Percentiles rank a stretch among this genome's conserved stretches.
Evolutionary conservation across 352 stramenopile genomes (phyloP).

Genomic region (Pythium myriotylum): DNA sequence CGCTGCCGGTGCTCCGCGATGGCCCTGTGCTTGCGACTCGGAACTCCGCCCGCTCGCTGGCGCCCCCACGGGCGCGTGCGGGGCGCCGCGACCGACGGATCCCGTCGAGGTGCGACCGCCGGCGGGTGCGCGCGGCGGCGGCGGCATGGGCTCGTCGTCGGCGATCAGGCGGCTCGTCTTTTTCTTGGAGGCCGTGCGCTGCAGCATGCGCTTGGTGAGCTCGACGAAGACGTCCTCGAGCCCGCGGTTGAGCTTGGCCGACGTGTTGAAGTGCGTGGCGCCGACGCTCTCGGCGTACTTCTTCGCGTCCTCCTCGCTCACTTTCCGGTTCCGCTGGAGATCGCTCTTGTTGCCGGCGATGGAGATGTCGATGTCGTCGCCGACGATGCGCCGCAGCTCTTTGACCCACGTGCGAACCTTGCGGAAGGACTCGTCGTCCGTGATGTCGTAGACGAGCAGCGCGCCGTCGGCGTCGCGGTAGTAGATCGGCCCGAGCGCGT

Average conservation of each 20-base stretch:
- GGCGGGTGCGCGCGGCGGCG: slow-evolving; percentile 7
- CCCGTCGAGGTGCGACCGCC: slow-evolving; percentile 13
- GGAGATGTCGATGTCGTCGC: slow-evolving; percentile 89
- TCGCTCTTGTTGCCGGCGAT: slow-evolving; percentile 95
- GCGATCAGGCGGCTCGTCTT: slow-evolving; percentile 84
- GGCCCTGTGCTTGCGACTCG: slow-evolving; percentile 15
- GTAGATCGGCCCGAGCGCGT: slow-evolving; percentile 88
- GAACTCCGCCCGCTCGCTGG: slow-evolving; percentile 13
- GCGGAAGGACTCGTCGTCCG: slow-evolving; percentile 89
- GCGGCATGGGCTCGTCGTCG: slow-evolving; percentile 65
- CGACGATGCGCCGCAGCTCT: slow-evolving; percentile 91
- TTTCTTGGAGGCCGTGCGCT: slow-evolving; percentile 61
- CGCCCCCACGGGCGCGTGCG: neutral
- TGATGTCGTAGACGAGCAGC: slow-evolving; percentile 93
- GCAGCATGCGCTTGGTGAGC: slow-evolving; percentile 84
- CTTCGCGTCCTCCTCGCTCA: slow-evolving; percentile 82
- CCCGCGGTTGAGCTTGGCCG: slow-evolving; percentile 91
- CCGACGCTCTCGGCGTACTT: slow-evolving; percentile 87
- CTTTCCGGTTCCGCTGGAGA: slow-evolving; percentile 87
- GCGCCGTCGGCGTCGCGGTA: slow-evolving; percentile 90
- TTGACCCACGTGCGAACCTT: slow-evolving; percentile 94
- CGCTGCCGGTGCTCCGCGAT: neutral
- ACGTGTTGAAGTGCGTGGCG: slow-evolving; percentile 90
- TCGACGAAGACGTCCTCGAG: slow-evolving; percentile 92
- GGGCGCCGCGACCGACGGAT: slow-evolving; percentile 6